Evolutionary conservation across 2,329 filamentous ascomycete species (phyloP).

Genomic region (Colletotrichum agaves): DNA sequence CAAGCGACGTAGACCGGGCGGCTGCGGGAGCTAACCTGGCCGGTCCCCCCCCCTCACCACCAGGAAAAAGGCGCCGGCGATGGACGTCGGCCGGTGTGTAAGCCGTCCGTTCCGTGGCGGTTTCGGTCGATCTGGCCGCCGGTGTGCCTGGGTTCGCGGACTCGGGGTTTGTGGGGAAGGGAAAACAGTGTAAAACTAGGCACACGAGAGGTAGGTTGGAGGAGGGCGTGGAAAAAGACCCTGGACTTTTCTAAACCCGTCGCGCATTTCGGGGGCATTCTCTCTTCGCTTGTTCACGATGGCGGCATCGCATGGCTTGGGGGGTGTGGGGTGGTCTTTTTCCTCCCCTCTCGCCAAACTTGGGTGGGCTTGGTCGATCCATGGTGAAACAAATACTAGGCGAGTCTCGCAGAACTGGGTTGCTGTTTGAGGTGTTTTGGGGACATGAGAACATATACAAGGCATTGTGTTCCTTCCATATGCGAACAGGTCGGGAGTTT

Average conservation of each 20-base stretch:
- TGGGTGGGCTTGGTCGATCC: constrained; percentile 5
- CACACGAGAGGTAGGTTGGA: not conserved
- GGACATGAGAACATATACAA: constrained; percentile 3
- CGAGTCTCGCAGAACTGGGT: constrained; percentile 9
- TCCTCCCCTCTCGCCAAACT: not conserved
- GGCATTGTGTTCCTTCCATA: constrained; percentile 2
- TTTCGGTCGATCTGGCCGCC: constrained; percentile 11
- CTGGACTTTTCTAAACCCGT: constrained; percentile 1
- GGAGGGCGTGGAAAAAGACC: not conserved
- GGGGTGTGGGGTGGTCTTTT: not conserved
- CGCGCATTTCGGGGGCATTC: constrained; percentile 10
- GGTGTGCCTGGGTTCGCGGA: not conserved
- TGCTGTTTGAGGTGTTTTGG: constrained; percentile 10
- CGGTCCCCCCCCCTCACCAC: no score
- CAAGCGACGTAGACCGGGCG: not conserved
- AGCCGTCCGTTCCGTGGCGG: constrained; percentile 9
- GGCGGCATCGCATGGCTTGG: not conserved
- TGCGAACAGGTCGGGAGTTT: not conserved
- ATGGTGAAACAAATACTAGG: constrained; percentile 4
- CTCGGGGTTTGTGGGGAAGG: constrained; percentile 6
- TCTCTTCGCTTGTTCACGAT: not conserved
- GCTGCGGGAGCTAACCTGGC: not conserved
- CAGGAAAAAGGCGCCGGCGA: not conserved
- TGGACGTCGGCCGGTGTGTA: not conserved
- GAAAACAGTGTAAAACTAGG: not conserved